Base-by-base conservation (phyloP, 163 green algal species). In the Prototheca cutis region DNA sequence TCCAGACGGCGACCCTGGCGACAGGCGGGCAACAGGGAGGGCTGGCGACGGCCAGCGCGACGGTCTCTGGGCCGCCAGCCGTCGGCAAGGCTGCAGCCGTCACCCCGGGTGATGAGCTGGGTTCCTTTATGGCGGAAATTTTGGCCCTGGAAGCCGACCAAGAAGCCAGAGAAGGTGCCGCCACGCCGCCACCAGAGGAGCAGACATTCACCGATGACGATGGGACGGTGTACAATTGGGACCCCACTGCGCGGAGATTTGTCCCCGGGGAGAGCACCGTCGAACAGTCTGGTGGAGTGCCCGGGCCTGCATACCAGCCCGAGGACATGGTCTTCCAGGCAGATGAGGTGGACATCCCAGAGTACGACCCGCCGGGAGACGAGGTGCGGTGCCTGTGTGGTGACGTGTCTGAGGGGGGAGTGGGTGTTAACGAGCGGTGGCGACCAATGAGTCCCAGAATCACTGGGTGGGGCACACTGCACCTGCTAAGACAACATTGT, bases 141-240 rank as follows among this genome's bases (percentile, higher is more conserved):
- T 59, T 49, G 7, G 68, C 68, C 4, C 57, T 76, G 6, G 72
- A 77, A 24, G 61, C 57, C 15, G 73, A 49, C 24, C 48, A 47
- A 58, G 48, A 10, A 40, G 42, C 42, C 15, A 61, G 29, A 18
- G 70, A 65, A 15, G 63, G 48, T 4, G 70, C 76, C 1, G 53
- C 55, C 2, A 69, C 70, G 18, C 68, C 68, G 2, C 51, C 40
- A 2, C 62, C 70, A 8, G 71, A 77, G 27, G 72, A 85, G 30
- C 62, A 62, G 13, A 27, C 27, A 3, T 85, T 85, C 63, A 55
- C 71, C 28, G 77, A 85, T n/a, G 77, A 83, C 53, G 77, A 83
- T 40, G 74, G 74, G 31, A 85, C 75, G 10, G 24, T 58, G 23
- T 85, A 81, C 42, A 53, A 63, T 21, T 85, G 77, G 77, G 63